Conservation (phyloP, 441 rosid genomes). For the Aquilaria agallochum region DNA sequence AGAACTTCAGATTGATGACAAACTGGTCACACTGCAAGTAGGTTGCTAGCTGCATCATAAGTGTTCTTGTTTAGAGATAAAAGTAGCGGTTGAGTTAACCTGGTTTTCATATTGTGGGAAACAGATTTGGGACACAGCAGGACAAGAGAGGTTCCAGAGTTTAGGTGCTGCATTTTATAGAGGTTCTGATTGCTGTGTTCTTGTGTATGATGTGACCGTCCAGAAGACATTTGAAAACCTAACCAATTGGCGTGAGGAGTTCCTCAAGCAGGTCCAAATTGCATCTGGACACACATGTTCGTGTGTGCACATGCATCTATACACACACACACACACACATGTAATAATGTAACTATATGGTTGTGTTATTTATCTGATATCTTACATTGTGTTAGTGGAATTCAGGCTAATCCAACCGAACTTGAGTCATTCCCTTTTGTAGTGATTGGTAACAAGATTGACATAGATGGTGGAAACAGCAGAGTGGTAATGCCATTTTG, state of each 20-base stretch:
- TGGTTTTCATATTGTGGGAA: not conserved
- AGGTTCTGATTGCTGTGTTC: constrained; percentile 73
- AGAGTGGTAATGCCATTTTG: constrained; percentile 35
- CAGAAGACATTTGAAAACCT: constrained; percentile 52
- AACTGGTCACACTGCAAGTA: constrained; percentile 60
- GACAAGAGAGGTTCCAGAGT: constrained; percentile 78
- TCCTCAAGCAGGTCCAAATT: constrained; percentile 54
- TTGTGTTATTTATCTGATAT: not conserved
- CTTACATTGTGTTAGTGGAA: constrained; percentile 4
- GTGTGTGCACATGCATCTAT: no score
- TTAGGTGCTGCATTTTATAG: constrained; percentile 67
- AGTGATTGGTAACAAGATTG: constrained; percentile 63
- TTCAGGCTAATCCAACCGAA: constrained; percentile 52
- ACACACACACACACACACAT: no score
- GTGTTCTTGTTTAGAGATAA: not conserved
- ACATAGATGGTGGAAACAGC: constrained; percentile 56
- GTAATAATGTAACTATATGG: no score
- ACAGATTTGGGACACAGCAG: constrained; percentile 83
- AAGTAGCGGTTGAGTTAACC: constrained; percentile 1
- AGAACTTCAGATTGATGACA: constrained; percentile 60
- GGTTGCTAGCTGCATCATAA: constrained; percentile 9
- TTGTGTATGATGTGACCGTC: constrained; percentile 55
- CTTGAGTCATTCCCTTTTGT: constrained; percentile 56
- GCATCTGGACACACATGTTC: no score
- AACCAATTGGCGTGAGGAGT: constrained; percentile 55